Base-by-base conservation (phyloP, 768 basidiomycete genomes). In the Lactarius tabidus region DNA sequence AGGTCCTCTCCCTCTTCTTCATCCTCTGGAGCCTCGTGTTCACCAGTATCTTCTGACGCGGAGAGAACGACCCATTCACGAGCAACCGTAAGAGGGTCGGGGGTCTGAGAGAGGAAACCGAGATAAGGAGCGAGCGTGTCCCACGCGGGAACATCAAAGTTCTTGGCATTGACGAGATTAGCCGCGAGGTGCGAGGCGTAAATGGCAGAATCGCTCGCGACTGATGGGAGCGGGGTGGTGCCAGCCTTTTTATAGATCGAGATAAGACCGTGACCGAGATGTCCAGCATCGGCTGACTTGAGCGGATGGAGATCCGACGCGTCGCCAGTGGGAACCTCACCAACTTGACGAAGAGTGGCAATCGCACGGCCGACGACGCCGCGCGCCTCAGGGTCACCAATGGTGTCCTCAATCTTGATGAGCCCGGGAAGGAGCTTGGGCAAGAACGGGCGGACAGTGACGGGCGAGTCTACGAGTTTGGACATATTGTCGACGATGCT, bases 1-100 rank as follows among this genome's bases (percentile, higher is more conserved):
- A 99, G 85, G 74, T 97, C 95, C 80, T 99, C 97, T 71, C 95
- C 95, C 79, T 95, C 94, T 77, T 98, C 95, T 75, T 96, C 95
- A 71, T 98, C 95, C 18, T 94, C 94, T 53, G 75, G 77, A 58
- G 81, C 88, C 20, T 84, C 85, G 0, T 77, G 84, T 1, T 89
- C 89, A 3, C 86, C 90, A 41, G 79, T 81, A 62, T 84, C 89
- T 67, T 91, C 88, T 64, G 86, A 83, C 38, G 95, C 94, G 35
- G 91, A 95, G 74, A 88, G 89, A 73, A 97, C 91, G 61, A 90
- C 90, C 88, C 94, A 92, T 73, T 96, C 91, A 67, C 86, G 85
- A 65, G 88, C 79, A 70, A 92, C 81, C 51, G 84, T 77, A 70
- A 83, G 72, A 64, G 90, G 81, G 39, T 91, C 90, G 64, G 88